Conservation (phyloP, 768 basidiomycete species). For the Serendipita indica region DNA sequence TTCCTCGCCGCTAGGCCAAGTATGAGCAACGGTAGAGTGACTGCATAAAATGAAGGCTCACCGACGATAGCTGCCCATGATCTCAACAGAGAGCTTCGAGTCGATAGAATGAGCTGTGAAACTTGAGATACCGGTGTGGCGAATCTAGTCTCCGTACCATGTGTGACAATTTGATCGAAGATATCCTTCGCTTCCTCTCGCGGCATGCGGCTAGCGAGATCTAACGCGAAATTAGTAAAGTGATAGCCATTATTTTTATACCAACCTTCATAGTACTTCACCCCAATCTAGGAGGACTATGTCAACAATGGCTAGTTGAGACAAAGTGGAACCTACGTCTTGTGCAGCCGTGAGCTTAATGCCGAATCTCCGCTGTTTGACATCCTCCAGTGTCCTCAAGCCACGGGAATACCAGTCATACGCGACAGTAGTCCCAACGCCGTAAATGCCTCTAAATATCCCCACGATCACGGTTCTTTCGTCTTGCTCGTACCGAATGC, state of each 20-base stretch:
- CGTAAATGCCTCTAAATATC: constrained; percentile 70
- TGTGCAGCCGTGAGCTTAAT: constrained; percentile 46
- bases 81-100: constrained; percentile 53
- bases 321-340: constrained; percentile 20
- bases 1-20: constrained; percentile 47
- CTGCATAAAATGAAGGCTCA: too few relatives aligned
- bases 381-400: constrained; percentile 63
- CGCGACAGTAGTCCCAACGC: constrained; percentile 62
- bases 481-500: constrained; percentile 52
- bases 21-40: neutral
- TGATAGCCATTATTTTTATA: neutral
- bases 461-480: constrained; percentile 42
- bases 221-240: constrained; percentile 24
- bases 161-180: constrained; percentile 53
- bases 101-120: constrained; percentile 56
- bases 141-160: constrained; percentile 35
- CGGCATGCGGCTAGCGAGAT: constrained; percentile 77
- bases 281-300: constrained; percentile 31
- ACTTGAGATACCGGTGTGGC: neutral
- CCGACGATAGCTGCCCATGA: constrained; percentile 89
- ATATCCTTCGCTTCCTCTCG: constrained; percentile 62
- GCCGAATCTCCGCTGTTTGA: constrained; percentile 42
- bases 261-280: constrained; percentile 55
- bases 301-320: neutral
- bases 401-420: constrained; percentile 62